A percentile compares a stretch with the other conserved stretches of the same genome.
Evolutionary conservation across 169 alveolate species (phyloP).

Genomic region (Cryptosporidium xiaoi): DNA sequence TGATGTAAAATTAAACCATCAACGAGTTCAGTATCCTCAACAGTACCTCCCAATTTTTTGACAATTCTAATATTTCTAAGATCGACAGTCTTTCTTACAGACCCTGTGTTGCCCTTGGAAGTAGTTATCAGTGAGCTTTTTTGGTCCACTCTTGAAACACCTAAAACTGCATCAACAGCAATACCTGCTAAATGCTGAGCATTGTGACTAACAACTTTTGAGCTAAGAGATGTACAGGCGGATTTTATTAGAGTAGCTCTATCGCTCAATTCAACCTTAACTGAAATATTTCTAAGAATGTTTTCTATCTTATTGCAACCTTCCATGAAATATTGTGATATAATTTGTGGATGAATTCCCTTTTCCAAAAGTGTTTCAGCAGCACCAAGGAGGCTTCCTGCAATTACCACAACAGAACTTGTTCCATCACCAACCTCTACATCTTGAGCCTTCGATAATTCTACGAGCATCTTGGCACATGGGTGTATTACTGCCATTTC

Average conservation of each 20-base stretch:
- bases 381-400: constrained; percentile 96
- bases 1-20: constrained; percentile 97
- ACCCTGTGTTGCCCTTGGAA: constrained; percentile 2
- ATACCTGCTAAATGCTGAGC: constrained; percentile 97
- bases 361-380: constrained; percentile 93
- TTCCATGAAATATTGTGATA: constrained; percentile 94
- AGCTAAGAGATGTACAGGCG: constrained; percentile 96
- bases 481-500: constrained; percentile 97
- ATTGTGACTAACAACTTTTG: constrained; percentile 97
- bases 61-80: constrained; percentile 88
- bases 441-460: constrained; percentile 98
- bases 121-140: constrained; percentile 72
- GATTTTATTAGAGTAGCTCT: constrained; percentile 92
- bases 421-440: constrained; percentile 99
- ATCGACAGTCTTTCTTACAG: constrained; percentile 84
- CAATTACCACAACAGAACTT: constrained; percentile 98
- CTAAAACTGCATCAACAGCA: constrained; percentile 98
- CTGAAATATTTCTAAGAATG: constrained; percentile 91
- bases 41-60: constrained; percentile 97
- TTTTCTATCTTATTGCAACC: constrained; percentile 92
- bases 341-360: constrained; percentile 97
- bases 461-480: constrained; percentile 98
- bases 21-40: constrained; percentile 97
- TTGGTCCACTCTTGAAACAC: constrained; percentile 75
- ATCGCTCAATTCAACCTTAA: constrained; percentile 94